Percentiles rank a stretch among this genome's conserved stretches.
Conservation (phyloP, 352 stramenopile genomes). For the Globisporangium nunn region DNA sequence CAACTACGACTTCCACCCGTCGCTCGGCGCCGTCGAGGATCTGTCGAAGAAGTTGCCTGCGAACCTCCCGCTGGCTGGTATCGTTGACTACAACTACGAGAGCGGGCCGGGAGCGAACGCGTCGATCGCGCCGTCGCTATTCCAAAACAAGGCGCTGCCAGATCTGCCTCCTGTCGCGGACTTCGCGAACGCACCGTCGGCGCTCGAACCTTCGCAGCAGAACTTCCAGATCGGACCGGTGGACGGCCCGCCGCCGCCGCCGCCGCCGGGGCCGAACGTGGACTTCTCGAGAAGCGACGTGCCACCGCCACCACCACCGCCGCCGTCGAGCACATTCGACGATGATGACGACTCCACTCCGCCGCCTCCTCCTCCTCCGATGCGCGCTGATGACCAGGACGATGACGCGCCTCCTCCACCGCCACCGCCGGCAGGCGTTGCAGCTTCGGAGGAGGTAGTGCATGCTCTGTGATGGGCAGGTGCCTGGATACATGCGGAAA, state of each 20-base stretch:
- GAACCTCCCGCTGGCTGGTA: constrained; percentile 74
- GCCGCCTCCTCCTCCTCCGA: constrained; percentile 34
- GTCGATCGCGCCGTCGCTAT: constrained; percentile 79
- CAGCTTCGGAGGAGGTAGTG: constrained; percentile 25
- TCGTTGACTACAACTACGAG: constrained; percentile 78
- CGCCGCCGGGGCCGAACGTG: constrained; percentile 46
- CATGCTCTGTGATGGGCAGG: not conserved
- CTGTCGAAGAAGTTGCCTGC: constrained; percentile 70
- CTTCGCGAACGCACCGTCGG: constrained; percentile 61
- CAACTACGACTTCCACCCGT: constrained; percentile 76
- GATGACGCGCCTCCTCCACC: constrained; percentile 43
- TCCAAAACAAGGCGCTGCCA: constrained; percentile 72
- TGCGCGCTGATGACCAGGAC: constrained; percentile 20
- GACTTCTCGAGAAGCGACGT: constrained; percentile 44
- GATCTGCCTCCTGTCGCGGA: constrained; percentile 55
- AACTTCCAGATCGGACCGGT: constrained; percentile 55
- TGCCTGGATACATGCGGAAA: not conserved
- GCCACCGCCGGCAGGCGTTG: constrained; percentile 24
- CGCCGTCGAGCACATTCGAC: constrained; percentile 29
- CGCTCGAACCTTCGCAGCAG: constrained; percentile 48
- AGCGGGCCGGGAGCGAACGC: constrained; percentile 32
- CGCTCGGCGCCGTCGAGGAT: constrained; percentile 55
- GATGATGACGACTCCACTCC: constrained; percentile 41
- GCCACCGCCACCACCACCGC: constrained; percentile 39
- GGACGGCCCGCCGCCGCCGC: constrained; percentile 56